Evolutionary conservation across 352 stramenopile species (phyloP).

Genomic region (Globisporangium acanthophoron): DNA sequence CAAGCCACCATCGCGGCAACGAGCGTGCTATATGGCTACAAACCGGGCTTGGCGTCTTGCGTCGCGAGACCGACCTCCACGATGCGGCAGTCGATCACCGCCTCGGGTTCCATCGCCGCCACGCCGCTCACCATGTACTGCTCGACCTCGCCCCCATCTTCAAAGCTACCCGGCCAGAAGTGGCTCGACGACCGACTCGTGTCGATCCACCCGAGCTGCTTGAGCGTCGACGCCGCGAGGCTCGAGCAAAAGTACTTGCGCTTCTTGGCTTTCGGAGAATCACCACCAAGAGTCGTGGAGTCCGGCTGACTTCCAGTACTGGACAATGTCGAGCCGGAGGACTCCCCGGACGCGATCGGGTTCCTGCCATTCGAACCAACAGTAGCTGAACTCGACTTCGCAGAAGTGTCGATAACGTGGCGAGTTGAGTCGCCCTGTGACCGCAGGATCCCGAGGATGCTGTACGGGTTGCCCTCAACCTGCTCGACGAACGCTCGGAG

Average conservation of each 20-base stretch:
- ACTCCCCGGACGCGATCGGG: not conserved
- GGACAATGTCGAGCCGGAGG: not conserved
- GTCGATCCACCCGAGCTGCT: constrained; percentile 71
- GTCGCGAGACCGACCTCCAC: constrained; percentile 70
- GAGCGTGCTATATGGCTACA: not conserved
- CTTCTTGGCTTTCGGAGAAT: constrained; percentile 16
- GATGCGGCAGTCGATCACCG: constrained; percentile 73
- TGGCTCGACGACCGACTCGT: constrained; percentile 64
- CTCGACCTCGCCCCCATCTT: constrained; percentile 74
- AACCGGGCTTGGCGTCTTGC: constrained; percentile 16
- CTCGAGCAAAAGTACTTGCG: constrained; percentile 87
- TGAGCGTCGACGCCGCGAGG: constrained; percentile 69
- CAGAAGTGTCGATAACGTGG: not conserved
- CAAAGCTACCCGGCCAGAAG: constrained; percentile 83
- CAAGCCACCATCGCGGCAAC: not conserved
- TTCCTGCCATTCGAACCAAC: not conserved
- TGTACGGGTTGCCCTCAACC: constrained; percentile 83
- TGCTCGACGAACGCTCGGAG: constrained; percentile 50
- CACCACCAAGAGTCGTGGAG: not conserved
- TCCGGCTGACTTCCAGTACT: not conserved
- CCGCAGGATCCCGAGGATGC: constrained; percentile 69
- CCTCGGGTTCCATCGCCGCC: constrained; percentile 40
- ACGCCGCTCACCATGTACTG: constrained; percentile 38
- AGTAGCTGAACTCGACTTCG: not conserved
- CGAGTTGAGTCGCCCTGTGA: constrained; percentile 49